Conservation (phyloP, 495 filamentous ascomycete species). For the Hypoxylon fragiforme region DNA sequence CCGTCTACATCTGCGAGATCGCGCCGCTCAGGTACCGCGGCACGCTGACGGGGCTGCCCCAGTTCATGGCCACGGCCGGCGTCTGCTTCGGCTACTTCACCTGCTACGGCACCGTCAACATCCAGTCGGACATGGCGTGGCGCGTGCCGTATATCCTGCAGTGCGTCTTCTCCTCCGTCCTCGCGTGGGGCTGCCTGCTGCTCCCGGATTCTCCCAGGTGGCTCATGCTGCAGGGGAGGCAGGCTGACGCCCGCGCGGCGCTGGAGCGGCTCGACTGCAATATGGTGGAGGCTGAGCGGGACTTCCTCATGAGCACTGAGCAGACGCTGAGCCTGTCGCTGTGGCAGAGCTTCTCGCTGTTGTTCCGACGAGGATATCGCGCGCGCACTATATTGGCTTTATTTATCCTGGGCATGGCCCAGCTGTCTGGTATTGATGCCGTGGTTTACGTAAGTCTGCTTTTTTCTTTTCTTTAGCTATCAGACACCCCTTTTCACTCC, state of each 20-base stretch:
- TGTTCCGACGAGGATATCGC: slow-evolving; percentile 50
- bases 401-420: slow-evolving; percentile 55
- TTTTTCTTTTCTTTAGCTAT: no score
- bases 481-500: background rate
- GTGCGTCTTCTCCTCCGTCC: slow-evolving; percentile 44
- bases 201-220: slow-evolving; percentile 50
- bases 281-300: slow-evolving; percentile 48
- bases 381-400: slow-evolving; percentile 47
- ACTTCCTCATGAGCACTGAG: slow-evolving; percentile 44
- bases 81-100: slow-evolving; percentile 61
- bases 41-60: slow-evolving; percentile 57
- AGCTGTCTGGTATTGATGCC: slow-evolving; percentile 56
- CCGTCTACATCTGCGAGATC: slow-evolving; percentile 66
- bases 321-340: slow-evolving; percentile 42
- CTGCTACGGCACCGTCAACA: slow-evolving; percentile 60
- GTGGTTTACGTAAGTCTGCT: slow-evolving; percentile 56
- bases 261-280: slow-evolving; percentile 54
- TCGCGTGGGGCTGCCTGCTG: slow-evolving; percentile 43
- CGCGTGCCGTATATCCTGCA: slow-evolving; percentile 56
- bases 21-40: slow-evolving; percentile 57
- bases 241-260: slow-evolving; percentile 38
- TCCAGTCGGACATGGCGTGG: slow-evolving; percentile 60
- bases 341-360: slow-evolving; percentile 24
- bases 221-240: slow-evolving; percentile 41
- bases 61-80: slow-evolving; percentile 57